Conservation (phyloP, 2,329 filamentous ascomycete genomes). For the Colletotrichum sansevieriae region DNA sequence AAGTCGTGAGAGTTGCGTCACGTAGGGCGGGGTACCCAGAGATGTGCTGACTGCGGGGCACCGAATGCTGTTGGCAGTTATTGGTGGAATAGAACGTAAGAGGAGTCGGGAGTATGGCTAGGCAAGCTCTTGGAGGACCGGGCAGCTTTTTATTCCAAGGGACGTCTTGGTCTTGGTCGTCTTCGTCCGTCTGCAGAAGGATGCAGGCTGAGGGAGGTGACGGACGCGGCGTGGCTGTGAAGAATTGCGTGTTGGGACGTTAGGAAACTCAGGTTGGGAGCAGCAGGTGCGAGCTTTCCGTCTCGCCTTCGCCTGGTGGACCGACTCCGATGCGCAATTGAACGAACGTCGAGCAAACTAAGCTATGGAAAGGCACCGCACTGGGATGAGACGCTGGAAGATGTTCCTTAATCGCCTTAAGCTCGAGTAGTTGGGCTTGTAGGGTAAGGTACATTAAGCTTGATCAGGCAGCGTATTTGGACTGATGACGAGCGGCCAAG, state of each 20-base stretch:
- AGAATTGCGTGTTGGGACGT: conserved; percentile 3
- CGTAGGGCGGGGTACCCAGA: conserved; percentile 22
- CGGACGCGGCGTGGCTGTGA: conserved; percentile 8
- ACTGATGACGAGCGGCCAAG: conserved; percentile 18
- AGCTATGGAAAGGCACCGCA: neutral
- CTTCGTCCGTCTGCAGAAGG: neutral
- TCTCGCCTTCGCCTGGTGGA: neutral
- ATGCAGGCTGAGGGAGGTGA: neutral
- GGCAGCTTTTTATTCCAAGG: conserved; percentile 19
- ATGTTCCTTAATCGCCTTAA: neutral
- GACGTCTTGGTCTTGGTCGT: neutral
- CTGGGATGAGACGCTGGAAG: conserved; percentile 1
- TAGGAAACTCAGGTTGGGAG: neutral
- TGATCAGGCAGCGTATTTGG: conserved; percentile 16
- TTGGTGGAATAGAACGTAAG: neutral
- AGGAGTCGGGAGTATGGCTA: conserved; percentile 7
- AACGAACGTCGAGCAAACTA: too few species aligned
- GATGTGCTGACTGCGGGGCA: conserved; percentile 25
- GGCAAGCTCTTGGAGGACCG: neutral
- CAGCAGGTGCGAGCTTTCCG: neutral
- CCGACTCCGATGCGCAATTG: neutral
- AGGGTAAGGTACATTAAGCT: neutral
- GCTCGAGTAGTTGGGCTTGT: neutral
- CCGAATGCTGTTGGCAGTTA: neutral
- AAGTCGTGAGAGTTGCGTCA: conserved; percentile 27